These are phyloP conservation scores for Ulota crispa DNA, from an alignment of 225 moss, liverwort and hornwort species.

Conservation along the genomic window DNA sequence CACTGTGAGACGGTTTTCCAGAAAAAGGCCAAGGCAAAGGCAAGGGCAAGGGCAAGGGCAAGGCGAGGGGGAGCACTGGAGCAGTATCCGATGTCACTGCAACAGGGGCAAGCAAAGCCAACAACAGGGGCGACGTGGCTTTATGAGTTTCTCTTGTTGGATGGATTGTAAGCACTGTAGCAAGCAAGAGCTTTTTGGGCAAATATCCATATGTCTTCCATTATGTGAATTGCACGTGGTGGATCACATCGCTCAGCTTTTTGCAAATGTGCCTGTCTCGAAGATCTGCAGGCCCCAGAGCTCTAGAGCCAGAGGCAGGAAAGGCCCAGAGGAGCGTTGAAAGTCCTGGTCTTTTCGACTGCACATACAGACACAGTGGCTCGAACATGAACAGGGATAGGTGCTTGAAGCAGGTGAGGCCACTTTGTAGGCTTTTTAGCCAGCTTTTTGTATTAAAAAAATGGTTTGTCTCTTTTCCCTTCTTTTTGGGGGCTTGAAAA, in stretches of 20 bases:
- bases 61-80: neutral
- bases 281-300: neutral
- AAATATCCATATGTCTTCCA: neutral
- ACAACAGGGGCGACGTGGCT: conserved; percentile 25
- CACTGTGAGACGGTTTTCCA: too few species aligned
- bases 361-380: too few species aligned
- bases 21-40: too few species aligned
- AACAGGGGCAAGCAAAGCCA: neutral
- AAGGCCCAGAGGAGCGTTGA: too few species aligned
- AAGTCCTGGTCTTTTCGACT: too few species aligned
- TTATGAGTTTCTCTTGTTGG: neutral
- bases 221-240: neutral
- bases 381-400: too few species aligned
- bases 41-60: too few species aligned
- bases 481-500: neutral
- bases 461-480: neutral
- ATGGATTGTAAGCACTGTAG: neutral
- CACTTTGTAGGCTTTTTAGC: too few species aligned
- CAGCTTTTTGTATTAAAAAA: too few species aligned
- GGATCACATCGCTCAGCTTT: neutral
- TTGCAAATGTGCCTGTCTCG: neutral
- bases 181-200: neutral
- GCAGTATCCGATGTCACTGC: neutral
- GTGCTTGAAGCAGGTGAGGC: neutral
- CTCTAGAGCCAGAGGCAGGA: too few species aligned